Evolutionary conservation across 2,329 filamentous ascomycete species (phyloP).

Genomic region (Microcyclospora pomicola): DNA sequence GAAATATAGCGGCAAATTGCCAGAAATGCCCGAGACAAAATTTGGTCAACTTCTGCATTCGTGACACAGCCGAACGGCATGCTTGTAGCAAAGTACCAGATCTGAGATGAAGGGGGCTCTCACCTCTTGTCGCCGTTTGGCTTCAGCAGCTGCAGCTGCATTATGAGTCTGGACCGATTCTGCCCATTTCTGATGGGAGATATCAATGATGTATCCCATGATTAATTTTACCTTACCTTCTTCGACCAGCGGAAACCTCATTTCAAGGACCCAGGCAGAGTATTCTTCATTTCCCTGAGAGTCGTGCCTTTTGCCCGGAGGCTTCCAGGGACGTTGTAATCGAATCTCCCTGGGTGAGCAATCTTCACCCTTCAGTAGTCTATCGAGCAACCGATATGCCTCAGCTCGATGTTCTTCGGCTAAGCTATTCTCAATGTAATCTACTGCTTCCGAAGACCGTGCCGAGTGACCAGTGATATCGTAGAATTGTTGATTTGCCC

Average conservation of each 20-base stretch:
- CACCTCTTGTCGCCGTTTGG: constrained; percentile 16
- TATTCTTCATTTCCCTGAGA: not conserved
- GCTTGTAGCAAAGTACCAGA: too few relatives aligned
- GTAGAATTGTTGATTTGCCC: constrained; percentile 25
- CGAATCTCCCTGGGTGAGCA: constrained; percentile 7
- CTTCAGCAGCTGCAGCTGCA: constrained; percentile 7
- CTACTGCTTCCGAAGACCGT: constrained; percentile 3
- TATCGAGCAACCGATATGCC: constrained; percentile 1
- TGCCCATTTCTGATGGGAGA: constrained; percentile 18
- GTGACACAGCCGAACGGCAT: too few relatives aligned
- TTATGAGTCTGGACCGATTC: constrained; percentile 12
- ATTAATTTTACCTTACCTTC: constrained; percentile 10
- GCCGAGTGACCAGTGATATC: constrained; percentile 9
- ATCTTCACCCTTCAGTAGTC: constrained; percentile 3
- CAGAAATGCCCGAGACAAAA: too few relatives aligned
- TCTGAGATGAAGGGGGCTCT: constrained; percentile 5
- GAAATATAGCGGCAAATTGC: too few relatives aligned
- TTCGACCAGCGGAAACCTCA: constrained; percentile 8
- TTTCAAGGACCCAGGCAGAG: constrained; percentile 8
- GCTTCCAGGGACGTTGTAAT: constrained; percentile 7
- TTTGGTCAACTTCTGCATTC: too few relatives aligned
- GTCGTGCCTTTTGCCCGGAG: constrained; percentile 4
- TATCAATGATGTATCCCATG: constrained; percentile 14
- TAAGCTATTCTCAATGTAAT: not conserved
- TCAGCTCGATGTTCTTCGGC: constrained; percentile 3